These are phyloP conservation scores for Neopestalotiopsis sp. DNA, from an alignment of 2,329 filamentous ascomycete species.

Conservation along the genomic window DNA sequence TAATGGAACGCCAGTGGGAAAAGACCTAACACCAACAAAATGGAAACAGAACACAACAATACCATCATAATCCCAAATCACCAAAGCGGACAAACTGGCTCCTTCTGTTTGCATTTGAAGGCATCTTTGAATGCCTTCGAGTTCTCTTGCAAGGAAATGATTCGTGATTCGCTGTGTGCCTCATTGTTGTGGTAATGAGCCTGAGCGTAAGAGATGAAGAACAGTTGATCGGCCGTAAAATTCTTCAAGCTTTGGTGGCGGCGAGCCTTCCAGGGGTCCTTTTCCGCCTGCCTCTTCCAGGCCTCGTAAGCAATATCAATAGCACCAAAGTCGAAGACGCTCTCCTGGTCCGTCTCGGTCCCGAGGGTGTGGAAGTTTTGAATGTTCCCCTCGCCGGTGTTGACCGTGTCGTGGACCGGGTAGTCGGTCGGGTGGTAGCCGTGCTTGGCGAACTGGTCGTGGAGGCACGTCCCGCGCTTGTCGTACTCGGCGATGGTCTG, in stretches of 20 bases:
- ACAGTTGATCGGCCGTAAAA: conserved; percentile 72
- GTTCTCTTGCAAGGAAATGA: neutral
- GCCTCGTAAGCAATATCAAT: conserved; percentile 66
- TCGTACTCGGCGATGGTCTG: conserved; percentile 51
- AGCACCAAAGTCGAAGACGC: conserved; percentile 74
- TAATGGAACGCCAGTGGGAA: too few species aligned
- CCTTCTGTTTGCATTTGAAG: neutral
- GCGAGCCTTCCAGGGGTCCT: conserved; percentile 52
- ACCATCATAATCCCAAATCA: neutral
- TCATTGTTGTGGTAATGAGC: conserved; percentile 56
- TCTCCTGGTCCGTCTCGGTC: conserved; percentile 68
- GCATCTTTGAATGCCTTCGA: conserved; percentile 1
- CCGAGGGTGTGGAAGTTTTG: conserved; percentile 59
- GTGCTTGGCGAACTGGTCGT: conserved; percentile 62
- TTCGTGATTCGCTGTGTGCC: neutral
- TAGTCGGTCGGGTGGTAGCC: conserved; percentile 59
- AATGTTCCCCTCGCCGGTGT: too few species aligned
- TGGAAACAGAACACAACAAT: neutral
- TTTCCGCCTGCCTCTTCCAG: conserved; percentile 64
- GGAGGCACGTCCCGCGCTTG: conserved; percentile 66
- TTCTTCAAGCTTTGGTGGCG: conserved; percentile 57
- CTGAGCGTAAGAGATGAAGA: conserved; percentile 69
- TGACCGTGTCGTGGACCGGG: conserved; percentile 48
- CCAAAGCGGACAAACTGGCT: conserved; percentile 6
- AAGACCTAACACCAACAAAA: neutral